Base-by-base conservation (phyloP, 2,329 filamentous ascomycete species). In the Cladosporium sp. region DNA sequence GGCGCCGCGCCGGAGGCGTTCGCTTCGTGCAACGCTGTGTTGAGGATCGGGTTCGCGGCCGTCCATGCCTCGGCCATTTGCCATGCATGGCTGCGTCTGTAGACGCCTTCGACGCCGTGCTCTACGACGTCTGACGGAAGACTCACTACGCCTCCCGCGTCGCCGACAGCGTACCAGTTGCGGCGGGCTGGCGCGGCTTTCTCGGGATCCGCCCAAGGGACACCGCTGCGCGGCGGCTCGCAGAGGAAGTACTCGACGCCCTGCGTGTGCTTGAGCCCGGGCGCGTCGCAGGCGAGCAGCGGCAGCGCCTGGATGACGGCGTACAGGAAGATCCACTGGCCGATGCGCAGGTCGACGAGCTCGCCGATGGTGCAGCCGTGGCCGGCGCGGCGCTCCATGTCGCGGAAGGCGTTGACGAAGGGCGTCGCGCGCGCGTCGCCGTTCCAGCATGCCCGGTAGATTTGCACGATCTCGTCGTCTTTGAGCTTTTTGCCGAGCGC, bases 381-480 rank as follows among this genome's bases (percentile, higher is more conserved):
- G 16, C 82, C 82, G 55, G 88, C 83, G 43, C 83, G 83, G 34
- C 77, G 71, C 69, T 92, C 88, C 58, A 89, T 87, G 1, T 82
- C 77, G 56, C 82, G 82, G 71, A 87, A 92, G 22, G 81, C 78
- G 4, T 82, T 75, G 32, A 91, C 68, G 67, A 92, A 90, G 0
- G 84, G 80, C 10, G 69, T 73, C n/a, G 65, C 62, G 18, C 74
- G 81, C 1, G 83, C 83, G 59, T 92, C 87, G 42, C 82, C 80
- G 59, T 95, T 95, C 71, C 91, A 91, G 0, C 87, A 86, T 56
- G 84, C 85, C 65, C 86, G 83, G n/a, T 96, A 72, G 33, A 95
- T 78, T 16, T 86, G 79, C 13, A 83, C 81, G 41, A 91, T 77
- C 63, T 96, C 89, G 54, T 92, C 82, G 49, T 86, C 82, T 67